phyloP scores from a whole-genome alignment of 257 asterid species.

The Haberlea rhodopensis region DNA sequence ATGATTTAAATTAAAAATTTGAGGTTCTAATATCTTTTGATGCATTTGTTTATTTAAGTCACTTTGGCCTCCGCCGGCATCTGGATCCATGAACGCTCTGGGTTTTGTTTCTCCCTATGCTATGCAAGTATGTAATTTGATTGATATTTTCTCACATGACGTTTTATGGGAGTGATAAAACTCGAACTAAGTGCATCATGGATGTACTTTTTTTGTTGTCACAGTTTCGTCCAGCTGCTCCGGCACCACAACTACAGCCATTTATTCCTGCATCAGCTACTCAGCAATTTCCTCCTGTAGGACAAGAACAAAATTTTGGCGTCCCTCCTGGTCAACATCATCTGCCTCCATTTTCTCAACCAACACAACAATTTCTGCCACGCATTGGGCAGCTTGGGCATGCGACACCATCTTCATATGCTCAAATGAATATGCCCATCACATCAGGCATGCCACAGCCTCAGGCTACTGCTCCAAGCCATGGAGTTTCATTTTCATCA shows the following conservation, averaged over 20 bases:
- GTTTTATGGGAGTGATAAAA: not conserved
- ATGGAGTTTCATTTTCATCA: constrained; percentile 58
- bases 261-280: constrained; percentile 51
- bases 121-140: constrained; percentile 58
- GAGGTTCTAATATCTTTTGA: constrained; percentile 17
- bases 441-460: constrained; percentile 54
- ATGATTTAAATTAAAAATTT: not conserved
- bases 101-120: constrained; percentile 57
- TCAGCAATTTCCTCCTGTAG: constrained; percentile 69
- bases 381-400: constrained; percentile 58
- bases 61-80: constrained; percentile 62
- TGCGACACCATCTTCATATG: constrained; percentile 48
- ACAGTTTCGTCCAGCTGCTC: constrained; percentile 68
- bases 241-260: constrained; percentile 57
- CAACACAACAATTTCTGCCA: constrained; percentile 62
- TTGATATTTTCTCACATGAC: constrained; percentile 8
- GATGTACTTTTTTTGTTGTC: constrained; percentile 22
- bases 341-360: constrained; percentile 66
- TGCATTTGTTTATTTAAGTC: constrained; percentile 37
- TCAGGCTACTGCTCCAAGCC: constrained; percentile 47
- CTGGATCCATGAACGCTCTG: constrained; percentile 71
- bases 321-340: constrained; percentile 66
- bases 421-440: constrained; percentile 54
- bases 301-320: constrained; percentile 56
- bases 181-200: constrained; percentile 22